These are phyloP conservation scores for Leccinum fuscescens DNA, from an alignment of 1,284 basidiomycete genomes.

Conservation along the genomic window DNA sequence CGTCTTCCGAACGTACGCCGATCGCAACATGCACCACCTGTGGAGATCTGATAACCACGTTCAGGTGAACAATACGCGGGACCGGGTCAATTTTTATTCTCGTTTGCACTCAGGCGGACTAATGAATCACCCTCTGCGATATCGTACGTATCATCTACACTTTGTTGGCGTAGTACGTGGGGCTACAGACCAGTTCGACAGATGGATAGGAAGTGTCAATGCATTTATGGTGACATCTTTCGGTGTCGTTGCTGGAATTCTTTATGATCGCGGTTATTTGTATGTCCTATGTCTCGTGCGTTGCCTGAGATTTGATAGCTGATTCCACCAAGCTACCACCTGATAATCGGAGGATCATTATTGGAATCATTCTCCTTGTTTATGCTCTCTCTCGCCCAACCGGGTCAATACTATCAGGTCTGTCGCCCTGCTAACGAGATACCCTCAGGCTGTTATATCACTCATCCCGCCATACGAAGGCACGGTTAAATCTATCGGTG, in stretches of 20 bases:
- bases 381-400: constrained; percentile 30
- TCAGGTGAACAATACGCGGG: too few relatives aligned
- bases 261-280: constrained; percentile 35
- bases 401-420: constrained; percentile 29
- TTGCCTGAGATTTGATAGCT: neutral
- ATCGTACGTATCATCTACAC: constrained; percentile 22
- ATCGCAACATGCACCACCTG: too few relatives aligned
- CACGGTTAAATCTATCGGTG: too few relatives aligned
- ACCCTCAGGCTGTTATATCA: neutral
- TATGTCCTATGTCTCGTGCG: constrained; percentile 12
- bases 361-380: constrained; percentile 30
- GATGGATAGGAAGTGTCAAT: constrained; percentile 34
- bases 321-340: constrained; percentile 24
- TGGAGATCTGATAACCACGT: too few relatives aligned
- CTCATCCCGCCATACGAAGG: neutral
- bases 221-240: constrained; percentile 12
- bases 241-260: constrained; percentile 19
- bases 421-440: neutral
- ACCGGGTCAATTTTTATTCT: too few relatives aligned
- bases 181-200: constrained; percentile 11
- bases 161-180: neutral
- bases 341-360: constrained; percentile 28
- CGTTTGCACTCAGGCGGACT: constrained; percentile 2
- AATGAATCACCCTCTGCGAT: constrained; percentile 29
- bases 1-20: too few relatives aligned